phyloP scores from a whole-genome alignment of 352 stramenopile genomes.

The Pythium insidiosum region DNA sequence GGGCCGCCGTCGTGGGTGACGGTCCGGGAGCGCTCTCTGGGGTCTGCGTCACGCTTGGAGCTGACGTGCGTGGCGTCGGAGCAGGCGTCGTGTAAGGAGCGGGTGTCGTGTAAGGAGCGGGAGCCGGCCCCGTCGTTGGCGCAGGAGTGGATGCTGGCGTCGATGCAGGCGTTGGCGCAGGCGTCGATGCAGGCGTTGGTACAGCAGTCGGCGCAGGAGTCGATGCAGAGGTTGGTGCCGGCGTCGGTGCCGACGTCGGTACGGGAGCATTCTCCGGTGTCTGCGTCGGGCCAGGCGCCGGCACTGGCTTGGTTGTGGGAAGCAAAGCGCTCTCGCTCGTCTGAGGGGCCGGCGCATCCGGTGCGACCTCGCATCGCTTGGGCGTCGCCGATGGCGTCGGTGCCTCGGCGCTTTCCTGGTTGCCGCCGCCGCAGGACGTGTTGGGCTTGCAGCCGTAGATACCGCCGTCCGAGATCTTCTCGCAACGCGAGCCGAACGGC shows the following conservation, averaged over 20 bases:
- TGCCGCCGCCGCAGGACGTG: neutral
- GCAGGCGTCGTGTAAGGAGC: neutral
- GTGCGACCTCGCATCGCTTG: slow-evolving; percentile 1
- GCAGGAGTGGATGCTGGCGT: neutral
- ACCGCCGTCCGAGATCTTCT: neutral
- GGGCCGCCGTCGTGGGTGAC: no score
- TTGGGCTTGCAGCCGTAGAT: slow-evolving; percentile 7
- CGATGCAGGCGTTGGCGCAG: no score
- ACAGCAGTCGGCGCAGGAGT: no score
- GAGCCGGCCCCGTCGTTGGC: neutral
- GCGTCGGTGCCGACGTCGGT: no score
- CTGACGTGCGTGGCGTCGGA: no score
- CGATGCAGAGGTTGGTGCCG: no score
- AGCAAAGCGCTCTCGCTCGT: neutral
- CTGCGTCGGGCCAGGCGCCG: neutral
- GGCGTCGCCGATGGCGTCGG: neutral
- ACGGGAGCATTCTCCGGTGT: no score
- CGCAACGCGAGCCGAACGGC: slow-evolving; percentile 1
- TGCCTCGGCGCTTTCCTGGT: neutral
- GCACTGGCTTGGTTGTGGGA: neutral
- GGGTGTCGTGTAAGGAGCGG: neutral
- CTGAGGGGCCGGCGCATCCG: neutral
- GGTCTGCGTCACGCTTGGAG: no score
- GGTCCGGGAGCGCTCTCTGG: no score
- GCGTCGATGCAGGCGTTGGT: no score